phyloP scores from a whole-genome alignment of 2,329 filamentous ascomycete species.

The Penicillium sp. region DNA sequence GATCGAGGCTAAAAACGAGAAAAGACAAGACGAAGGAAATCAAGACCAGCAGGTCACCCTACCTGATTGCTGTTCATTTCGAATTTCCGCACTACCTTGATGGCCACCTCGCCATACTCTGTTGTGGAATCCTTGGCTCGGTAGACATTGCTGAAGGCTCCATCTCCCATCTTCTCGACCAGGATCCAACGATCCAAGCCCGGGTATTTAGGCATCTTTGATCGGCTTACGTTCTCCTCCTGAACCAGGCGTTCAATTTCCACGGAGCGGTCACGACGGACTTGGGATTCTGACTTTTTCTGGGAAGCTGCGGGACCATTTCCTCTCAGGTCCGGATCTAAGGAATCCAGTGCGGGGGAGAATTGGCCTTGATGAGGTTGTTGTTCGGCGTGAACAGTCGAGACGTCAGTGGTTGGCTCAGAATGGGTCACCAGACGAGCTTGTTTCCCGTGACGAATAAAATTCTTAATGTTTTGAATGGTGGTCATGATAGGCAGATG shows the following conservation, averaged over 20 bases:
- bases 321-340: conserved; percentile 55
- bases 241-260: conserved; percentile 84
- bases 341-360: conserved; percentile 59
- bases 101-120: conserved; percentile 77
- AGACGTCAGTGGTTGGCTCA: conserved; percentile 63
- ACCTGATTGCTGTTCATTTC: conserved; percentile 99
- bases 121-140: conserved; percentile 75
- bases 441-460: conserved; percentile 97
- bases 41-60: conserved; percentile 47
- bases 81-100: conserved; percentile 98
- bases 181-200: conserved; percentile 84
- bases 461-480: conserved; percentile 97
- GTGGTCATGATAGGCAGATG: conserved; percentile 55
- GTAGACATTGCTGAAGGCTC: conserved; percentile 98
- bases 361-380: conserved; percentile 51
- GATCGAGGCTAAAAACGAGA: conserved; percentile 22
- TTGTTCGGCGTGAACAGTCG: conserved; percentile 64
- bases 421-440: conserved; percentile 68
- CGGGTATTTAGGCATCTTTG: conserved; percentile 82
- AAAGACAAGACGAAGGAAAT: conserved; percentile 28
- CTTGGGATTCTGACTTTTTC: conserved; percentile 63
- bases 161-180: conserved; percentile 96
- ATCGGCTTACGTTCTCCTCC: conserved; percentile 83
- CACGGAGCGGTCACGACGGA: conserved; percentile 52
- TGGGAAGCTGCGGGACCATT: conserved; percentile 65